Conservation (phyloP, 768 basidiomycete genomes). For the Cyathus striatus region DNA sequence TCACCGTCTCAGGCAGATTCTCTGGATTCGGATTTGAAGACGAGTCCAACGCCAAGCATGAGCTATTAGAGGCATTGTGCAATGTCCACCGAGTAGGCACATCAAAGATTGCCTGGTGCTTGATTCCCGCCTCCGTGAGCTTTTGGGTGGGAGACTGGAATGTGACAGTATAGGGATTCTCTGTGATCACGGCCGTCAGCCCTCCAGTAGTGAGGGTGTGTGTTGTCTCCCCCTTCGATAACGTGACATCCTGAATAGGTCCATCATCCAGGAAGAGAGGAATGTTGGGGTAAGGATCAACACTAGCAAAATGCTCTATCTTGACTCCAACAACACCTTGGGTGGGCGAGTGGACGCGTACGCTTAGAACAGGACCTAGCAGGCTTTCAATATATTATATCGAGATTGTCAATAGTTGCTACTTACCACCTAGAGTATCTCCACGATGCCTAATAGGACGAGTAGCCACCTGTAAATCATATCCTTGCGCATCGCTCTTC, state of each 20-base stretch:
- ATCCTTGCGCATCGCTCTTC: constrained; percentile 35
- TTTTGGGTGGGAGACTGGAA: constrained; percentile 47
- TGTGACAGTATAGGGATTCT: constrained; percentile 57
- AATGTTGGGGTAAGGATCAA: constrained; percentile 40
- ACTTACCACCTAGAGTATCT: constrained; percentile 53
- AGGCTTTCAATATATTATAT: neutral
- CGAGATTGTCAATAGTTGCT: constrained; percentile 10
- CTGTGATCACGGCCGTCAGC: constrained; percentile 48
- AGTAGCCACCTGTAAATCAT: constrained; percentile 57
- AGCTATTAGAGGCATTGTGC: constrained; percentile 45
- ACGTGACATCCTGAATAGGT: constrained; percentile 35
- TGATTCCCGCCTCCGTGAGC: constrained; percentile 46
- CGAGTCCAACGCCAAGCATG: constrained; percentile 52
- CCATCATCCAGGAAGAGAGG: constrained; percentile 59
- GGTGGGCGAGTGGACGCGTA: constrained; percentile 50
- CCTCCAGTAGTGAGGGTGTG: constrained; percentile 39
- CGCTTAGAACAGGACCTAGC: constrained; percentile 46
- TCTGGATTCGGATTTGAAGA: constrained; percentile 51
- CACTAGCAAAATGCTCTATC: constrained; percentile 48
- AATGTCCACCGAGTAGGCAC: constrained; percentile 52
- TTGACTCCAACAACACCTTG: constrained; percentile 52
- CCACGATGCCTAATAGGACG: constrained; percentile 58
- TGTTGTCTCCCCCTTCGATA: constrained; percentile 25
- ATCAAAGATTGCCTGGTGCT: constrained; percentile 51
- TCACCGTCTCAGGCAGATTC: constrained; percentile 32